Percentiles rank a stretch among this genome's conserved stretches.
phyloP scores from a whole-genome alignment of 2,329 filamentous ascomycete genomes.

The Didymella segeticola region DNA sequence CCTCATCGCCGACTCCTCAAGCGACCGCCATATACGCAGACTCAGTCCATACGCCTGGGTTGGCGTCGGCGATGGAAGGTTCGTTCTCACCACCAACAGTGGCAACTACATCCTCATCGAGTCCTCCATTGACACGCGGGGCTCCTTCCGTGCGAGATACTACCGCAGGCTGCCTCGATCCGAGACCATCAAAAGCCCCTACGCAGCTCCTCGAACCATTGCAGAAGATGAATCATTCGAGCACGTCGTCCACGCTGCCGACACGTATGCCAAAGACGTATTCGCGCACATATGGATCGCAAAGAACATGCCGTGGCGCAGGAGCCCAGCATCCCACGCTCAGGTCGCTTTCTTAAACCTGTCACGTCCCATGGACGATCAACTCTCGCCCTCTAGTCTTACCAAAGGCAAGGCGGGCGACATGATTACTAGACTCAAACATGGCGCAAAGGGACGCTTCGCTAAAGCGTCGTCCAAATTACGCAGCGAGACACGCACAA shows the following conservation, averaged over 20 bases:
- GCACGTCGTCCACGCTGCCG: slow-evolving; percentile 82
- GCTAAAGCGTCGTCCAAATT: slow-evolving; percentile 47
- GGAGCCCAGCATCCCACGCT: slow-evolving; percentile 62
- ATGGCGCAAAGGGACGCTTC: slow-evolving; percentile 72
- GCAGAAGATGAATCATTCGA: slow-evolving; percentile 70
- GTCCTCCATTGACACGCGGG: slow-evolving; percentile 50
- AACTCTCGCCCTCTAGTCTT: slow-evolving; percentile 63
- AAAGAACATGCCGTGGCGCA: slow-evolving; percentile 73
- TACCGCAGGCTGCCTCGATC: slow-evolving; percentile 49
- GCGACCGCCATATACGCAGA: slow-evolving; percentile 77
- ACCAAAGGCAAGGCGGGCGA: slow-evolving; percentile 84
- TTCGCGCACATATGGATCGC: slow-evolving; percentile 74
- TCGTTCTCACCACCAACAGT: slow-evolving; percentile 69
- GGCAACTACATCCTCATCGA: slow-evolving; percentile 67
- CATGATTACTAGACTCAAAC: slow-evolving; percentile 91
- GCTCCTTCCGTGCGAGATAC: slow-evolving; percentile 50
- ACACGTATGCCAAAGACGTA: slow-evolving; percentile 74
- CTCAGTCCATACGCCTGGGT: slow-evolving; percentile 86
- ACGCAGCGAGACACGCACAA: slow-evolving; percentile 30
- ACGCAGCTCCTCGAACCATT: slow-evolving; percentile 71
- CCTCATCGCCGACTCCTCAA: slow-evolving; percentile 80
- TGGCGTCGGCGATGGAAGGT: slow-evolving; percentile 71
- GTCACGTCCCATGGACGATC: slow-evolving; percentile 61
- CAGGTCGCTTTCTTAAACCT: slow-evolving; percentile 76
- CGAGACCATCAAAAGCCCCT: slow-evolving; percentile 61